Percentiles rank a stretch among this genome's conserved stretches.
Evolutionary conservation across 768 basidiomycete species (phyloP).

Genomic region (Dioszegia crocea): DNA sequence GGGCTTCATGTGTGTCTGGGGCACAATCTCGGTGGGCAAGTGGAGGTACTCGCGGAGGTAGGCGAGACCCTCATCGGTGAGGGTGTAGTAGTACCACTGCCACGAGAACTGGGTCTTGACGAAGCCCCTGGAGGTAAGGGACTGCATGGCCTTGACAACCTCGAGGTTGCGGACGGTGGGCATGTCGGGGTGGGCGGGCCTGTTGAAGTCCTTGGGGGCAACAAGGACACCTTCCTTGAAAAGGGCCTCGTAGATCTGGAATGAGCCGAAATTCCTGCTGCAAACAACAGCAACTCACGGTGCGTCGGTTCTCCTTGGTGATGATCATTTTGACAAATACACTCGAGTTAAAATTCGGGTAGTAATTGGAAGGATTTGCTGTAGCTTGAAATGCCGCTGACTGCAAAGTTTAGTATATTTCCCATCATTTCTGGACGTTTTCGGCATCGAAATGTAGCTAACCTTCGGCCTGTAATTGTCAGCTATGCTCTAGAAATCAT

Average conservation of each 20-base stretch:
- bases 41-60: conserved; percentile 96
- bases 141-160: conserved; percentile 69
- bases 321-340: conserved; percentile 70
- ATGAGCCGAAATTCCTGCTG: background rate
- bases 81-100: conserved; percentile 98
- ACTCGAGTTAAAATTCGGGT: conserved; percentile 12
- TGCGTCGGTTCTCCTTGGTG: conserved; percentile 85
- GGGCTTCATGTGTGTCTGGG: conserved; percentile 94
- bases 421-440: too few species aligned
- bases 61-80: conserved; percentile 95
- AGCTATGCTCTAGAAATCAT: background rate
- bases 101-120: conserved; percentile 99
- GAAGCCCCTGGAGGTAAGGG: conserved; percentile 67
- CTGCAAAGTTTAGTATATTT: conserved; percentile 14
- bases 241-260: conserved; percentile 91
- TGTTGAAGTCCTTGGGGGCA: conserved; percentile 99
- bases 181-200: conserved; percentile 89
- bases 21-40: conserved; percentile 92
- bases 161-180: conserved; percentile 61
- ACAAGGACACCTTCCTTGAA: conserved; percentile 99
- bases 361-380: conserved; percentile 19
- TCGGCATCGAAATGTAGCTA: too few species aligned
- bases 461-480: conserved; percentile 26
- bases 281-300: conserved; percentile 39
- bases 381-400: conserved; percentile 47